phyloP scores from a whole-genome alignment of 768 basidiomycete genomes.

The Macrolepiota dolichaula region DNA sequence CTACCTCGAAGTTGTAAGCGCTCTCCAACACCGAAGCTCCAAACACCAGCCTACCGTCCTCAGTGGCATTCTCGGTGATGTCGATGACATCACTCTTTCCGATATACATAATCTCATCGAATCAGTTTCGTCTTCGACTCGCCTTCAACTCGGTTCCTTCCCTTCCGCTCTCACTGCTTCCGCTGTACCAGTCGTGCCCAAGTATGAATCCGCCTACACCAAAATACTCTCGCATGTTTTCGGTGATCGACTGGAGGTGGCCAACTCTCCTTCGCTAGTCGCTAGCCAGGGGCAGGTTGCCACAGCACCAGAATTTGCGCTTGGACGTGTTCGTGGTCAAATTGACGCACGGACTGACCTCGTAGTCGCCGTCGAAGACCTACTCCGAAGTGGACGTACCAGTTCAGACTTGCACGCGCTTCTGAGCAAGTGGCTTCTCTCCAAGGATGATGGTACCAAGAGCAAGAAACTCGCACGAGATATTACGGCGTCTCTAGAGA shows the following conservation, averaged over 20 bases:
- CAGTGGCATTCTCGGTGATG: conserved; percentile 59
- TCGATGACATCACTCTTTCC: conserved; percentile 29
- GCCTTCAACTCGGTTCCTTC: conserved; percentile 46
- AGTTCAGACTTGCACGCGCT: conserved; percentile 61
- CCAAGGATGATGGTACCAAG: conserved; percentile 66
- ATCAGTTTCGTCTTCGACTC: conserved; percentile 31
- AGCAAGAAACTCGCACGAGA: conserved; percentile 57
- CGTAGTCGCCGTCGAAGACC: conserved; percentile 55
- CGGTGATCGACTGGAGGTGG: conserved; percentile 71
- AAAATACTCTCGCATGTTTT: conserved; percentile 84
- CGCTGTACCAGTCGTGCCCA: conserved; percentile 65
- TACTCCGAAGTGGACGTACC: conserved; percentile 52
- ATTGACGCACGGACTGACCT: conserved; percentile 74
- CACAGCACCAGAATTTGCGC: conserved; percentile 91
- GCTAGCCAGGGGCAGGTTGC: conserved; percentile 67
- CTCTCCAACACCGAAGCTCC: conserved; percentile 57
- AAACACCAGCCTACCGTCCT: conserved; percentile 53
- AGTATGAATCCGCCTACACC: conserved; percentile 89
- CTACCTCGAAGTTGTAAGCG: conserved; percentile 76
- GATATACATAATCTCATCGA: conserved; percentile 55
- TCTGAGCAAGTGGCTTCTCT: conserved; percentile 76
- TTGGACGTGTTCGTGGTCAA: conserved; percentile 86
- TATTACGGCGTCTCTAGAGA: conserved; percentile 49
- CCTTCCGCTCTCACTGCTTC: conserved; percentile 25
- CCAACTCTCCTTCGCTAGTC: conserved; percentile 79